A percentile compares a stretch with the other conserved stretches of the same genome.
These are phyloP conservation scores for Chrysanthemum makinoi DNA, from an alignment of 129 eudicot species.

Conservation along the genomic window DNA sequence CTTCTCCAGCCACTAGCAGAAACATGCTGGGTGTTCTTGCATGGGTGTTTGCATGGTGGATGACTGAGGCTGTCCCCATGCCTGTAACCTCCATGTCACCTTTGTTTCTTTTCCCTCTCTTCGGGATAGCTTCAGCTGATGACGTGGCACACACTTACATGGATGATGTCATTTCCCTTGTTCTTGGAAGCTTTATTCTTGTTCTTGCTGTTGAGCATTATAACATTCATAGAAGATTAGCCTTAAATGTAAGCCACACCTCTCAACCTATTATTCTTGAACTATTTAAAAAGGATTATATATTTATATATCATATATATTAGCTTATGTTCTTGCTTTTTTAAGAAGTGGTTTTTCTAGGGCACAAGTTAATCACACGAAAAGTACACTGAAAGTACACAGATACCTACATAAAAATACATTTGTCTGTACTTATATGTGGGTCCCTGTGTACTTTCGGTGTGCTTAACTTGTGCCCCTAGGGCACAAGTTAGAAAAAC, in stretches of 20 bases:
- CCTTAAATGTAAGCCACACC: conserved; percentile 59
- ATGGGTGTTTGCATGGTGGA: conserved; percentile 92
- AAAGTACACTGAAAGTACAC: no score
- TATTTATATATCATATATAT: no score
- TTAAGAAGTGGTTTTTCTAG: no score
- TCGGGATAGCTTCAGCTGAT: conserved; percentile 75
- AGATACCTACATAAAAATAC: no score
- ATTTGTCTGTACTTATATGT: no score
- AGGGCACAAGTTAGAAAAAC: no score
- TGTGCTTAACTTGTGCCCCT: no score
- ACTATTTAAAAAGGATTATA: neutral
- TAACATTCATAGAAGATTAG: conserved; percentile 78
- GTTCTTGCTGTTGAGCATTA: conserved; percentile 96
- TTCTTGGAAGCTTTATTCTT: conserved; percentile 86
- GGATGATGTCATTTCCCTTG: conserved; percentile 88
- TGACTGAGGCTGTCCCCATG: conserved; percentile 97
- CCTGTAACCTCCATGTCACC: conserved; percentile 95
- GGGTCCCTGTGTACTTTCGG: no score
- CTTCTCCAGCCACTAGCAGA: conserved; percentile 36
- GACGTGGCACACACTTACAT: conserved; percentile 75
- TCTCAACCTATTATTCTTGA: no score
- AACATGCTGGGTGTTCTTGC: conserved; percentile 71
- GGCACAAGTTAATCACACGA: no score
- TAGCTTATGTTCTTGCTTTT: no score
- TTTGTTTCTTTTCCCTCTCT: conserved; percentile 73